Percentiles rank a stretch among this genome's conserved stretches.
These are phyloP conservation scores for Cytospora piceicola DNA, from an alignment of 2,329 filamentous ascomycete genomes.

Conservation along the genomic window DNA sequence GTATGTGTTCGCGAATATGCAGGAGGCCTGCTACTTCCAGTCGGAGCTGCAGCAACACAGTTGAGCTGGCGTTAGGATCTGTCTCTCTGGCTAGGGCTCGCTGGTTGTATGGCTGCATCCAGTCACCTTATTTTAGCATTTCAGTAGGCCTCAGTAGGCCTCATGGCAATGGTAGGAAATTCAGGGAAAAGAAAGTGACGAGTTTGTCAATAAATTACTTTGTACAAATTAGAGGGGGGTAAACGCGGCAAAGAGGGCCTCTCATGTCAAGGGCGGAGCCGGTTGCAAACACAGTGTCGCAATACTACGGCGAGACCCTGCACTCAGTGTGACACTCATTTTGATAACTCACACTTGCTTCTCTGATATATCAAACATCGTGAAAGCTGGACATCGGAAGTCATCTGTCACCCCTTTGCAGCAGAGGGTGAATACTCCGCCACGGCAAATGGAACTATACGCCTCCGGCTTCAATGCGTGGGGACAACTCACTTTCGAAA, in stretches of 20 bases:
- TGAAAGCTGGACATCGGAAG: too few species aligned
- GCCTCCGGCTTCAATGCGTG: slow-evolving; percentile 63
- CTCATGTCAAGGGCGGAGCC: background rate
- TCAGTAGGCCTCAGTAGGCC: background rate
- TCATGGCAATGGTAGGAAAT: too few species aligned
- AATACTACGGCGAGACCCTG: too few species aligned
- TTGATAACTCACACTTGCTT: background rate
- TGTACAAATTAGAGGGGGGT: background rate
- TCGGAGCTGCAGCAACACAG: slow-evolving; percentile 2
- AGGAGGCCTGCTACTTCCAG: slow-evolving; percentile 17
- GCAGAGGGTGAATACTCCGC: background rate
- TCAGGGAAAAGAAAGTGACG: too few species aligned
- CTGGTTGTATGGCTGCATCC: background rate
- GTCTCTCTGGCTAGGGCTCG: background rate
- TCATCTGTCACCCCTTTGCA: background rate
- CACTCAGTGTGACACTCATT: background rate
- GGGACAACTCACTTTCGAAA: slow-evolving; percentile 53
- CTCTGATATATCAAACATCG: background rate
- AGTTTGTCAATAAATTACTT: background rate
- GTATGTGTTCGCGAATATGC: slow-evolving; percentile 2
- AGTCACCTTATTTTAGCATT: background rate
- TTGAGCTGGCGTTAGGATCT: background rate
- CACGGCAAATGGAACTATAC: slow-evolving; percentile 51
- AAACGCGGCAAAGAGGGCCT: background rate
- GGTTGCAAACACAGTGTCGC: background rate